phyloP scores from a whole-genome alignment of 2,329 filamentous ascomycete genomes.

The Neoarthrinium moseri region DNA sequence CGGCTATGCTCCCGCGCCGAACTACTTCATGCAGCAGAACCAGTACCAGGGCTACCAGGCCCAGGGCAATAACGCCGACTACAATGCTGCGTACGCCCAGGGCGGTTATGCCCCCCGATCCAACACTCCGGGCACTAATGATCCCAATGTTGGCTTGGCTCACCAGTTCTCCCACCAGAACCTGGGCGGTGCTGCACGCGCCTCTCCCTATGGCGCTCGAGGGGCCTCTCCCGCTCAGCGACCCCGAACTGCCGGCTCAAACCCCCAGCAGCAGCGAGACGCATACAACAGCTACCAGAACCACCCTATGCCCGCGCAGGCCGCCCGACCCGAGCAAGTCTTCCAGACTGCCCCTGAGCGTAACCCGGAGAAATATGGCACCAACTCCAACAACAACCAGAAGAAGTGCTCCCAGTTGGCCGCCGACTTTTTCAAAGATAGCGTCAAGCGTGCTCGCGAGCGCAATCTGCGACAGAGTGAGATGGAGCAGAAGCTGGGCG shows the following conservation, averaged over 20 bases:
- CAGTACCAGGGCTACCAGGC: slow-evolving; percentile 46
- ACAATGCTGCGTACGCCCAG: slow-evolving; percentile 26
- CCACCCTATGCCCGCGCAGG: slow-evolving; percentile 63
- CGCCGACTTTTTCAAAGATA: slow-evolving; percentile 96
- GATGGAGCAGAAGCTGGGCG: slow-evolving; percentile 80
- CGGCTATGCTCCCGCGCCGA: slow-evolving; percentile 42
- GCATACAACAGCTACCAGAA: slow-evolving; percentile 65
- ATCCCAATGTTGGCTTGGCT: slow-evolving; percentile 86
- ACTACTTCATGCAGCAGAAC: slow-evolving; percentile 63
- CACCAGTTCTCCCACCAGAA: slow-evolving; percentile 98
- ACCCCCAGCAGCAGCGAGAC: slow-evolving; percentile 60
- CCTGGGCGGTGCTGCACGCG: slow-evolving; percentile 70
- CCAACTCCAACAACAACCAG: slow-evolving; percentile 66
- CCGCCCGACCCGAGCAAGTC: slow-evolving; percentile 59
- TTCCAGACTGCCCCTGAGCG: slow-evolving; percentile 80
- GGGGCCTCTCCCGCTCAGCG: slow-evolving; percentile 69
- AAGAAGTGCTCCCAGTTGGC: slow-evolving; percentile 71
- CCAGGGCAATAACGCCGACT: slow-evolving; percentile 23
- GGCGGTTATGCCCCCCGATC: slow-evolving; percentile 49
- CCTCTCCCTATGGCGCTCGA: slow-evolving; percentile 67
- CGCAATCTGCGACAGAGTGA: slow-evolving; percentile 93
- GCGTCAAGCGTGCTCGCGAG: slow-evolving; percentile 91
- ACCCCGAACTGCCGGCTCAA: slow-evolving; percentile 78
- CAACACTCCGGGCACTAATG: slow-evolving; percentile 64
- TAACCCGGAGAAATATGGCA: slow-evolving; percentile 77